phyloP scores from a whole-genome alignment of 2,329 filamentous ascomycete species.

The Tolypocladium endophyticum region DNA sequence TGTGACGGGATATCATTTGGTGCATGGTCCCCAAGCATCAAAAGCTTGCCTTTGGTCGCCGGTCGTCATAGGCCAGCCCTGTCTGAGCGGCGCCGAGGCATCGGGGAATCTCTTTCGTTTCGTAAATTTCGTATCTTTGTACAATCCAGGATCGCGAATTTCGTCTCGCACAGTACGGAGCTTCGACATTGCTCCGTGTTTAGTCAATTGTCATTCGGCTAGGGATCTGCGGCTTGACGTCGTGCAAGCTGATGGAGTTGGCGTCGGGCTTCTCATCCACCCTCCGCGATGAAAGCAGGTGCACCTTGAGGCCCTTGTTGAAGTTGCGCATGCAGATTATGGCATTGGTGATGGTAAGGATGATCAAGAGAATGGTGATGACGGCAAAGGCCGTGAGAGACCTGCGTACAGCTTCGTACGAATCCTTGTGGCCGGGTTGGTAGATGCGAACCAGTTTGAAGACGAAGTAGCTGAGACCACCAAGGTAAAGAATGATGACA shows the following conservation, averaged over 20 bases:
- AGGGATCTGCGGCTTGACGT: slow-evolving; percentile 43
- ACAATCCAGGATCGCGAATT: slow-evolving; percentile 7
- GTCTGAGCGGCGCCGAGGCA: slow-evolving; percentile 1
- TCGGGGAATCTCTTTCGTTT: slow-evolving; percentile 5
- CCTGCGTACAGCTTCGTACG: slow-evolving; percentile 70
- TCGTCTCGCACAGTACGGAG: background rate
- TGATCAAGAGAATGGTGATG: slow-evolving; percentile 79
- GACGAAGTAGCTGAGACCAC: slow-evolving; percentile 85
- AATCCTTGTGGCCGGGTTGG: slow-evolving; percentile 42
- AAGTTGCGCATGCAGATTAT: slow-evolving; percentile 87
- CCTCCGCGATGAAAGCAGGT: slow-evolving; percentile 51
- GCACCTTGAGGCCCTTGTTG: slow-evolving; percentile 75
- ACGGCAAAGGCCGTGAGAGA: slow-evolving; percentile 90
- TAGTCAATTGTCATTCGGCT: slow-evolving; percentile 55
- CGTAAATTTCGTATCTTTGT: slow-evolving; percentile 25
- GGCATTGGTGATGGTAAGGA: slow-evolving; percentile 81
- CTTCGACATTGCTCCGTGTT: slow-evolving; percentile 3
- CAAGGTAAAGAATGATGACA: slow-evolving; percentile 79
- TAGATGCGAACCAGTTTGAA: slow-evolving; percentile 99
- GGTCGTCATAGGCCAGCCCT: slow-evolving; percentile 8
- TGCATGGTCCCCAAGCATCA: background rate
- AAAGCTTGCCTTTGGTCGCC: background rate
- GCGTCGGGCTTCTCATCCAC: slow-evolving; percentile 44
- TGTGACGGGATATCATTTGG: slow-evolving; percentile 1
- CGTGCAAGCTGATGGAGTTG: slow-evolving; percentile 45